These are phyloP conservation scores for Ceratocystis cacaofunesta DNA, from an alignment of 2,329 filamentous ascomycete genomes.

Conservation along the genomic window DNA sequence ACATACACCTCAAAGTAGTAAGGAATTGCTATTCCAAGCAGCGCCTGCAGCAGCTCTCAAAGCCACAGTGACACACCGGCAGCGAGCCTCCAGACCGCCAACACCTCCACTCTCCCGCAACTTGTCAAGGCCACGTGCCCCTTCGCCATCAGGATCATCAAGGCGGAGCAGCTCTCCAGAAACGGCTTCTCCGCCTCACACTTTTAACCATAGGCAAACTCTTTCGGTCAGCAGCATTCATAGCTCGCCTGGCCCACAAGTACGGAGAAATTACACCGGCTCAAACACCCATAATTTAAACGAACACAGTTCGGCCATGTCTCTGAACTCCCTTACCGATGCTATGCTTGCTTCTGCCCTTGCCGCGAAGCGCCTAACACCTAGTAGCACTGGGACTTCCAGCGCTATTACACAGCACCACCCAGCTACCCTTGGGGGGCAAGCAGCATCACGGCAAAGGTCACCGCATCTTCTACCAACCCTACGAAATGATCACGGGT, in stretches of 20 bases:
- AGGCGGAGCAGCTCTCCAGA: slow-evolving; percentile 16
- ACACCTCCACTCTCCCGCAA: slow-evolving; percentile 12
- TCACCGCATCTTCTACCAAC: slow-evolving; percentile 25
- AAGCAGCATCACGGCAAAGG: background rate
- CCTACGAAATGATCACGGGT: background rate
- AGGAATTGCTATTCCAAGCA: background rate
- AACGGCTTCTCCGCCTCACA: slow-evolving; percentile 21
- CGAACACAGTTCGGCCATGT: slow-evolving; percentile 24
- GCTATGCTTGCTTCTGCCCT: slow-evolving; percentile 64
- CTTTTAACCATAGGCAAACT: slow-evolving; percentile 21
- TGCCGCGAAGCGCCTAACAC: slow-evolving; percentile 44
- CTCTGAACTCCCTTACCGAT: slow-evolving; percentile 51
- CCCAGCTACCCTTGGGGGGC: slow-evolving; percentile 23
- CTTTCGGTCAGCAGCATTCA: slow-evolving; percentile 10
- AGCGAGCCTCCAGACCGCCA: slow-evolving; percentile 15
- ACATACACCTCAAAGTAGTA: slow-evolving; percentile 1
- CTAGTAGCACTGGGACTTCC: slow-evolving; percentile 27
- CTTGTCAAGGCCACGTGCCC: slow-evolving; percentile 10
- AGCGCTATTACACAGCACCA: slow-evolving; percentile 20
- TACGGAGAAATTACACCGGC: slow-evolving; percentile 14
- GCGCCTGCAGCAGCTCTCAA: background rate
- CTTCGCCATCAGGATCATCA: slow-evolving; percentile 25
- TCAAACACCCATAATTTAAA: background rate
- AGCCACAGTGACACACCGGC: background rate
- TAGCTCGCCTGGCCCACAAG: slow-evolving; percentile 12